A percentile compares a stretch with the other conserved stretches of the same genome.
These are phyloP conservation scores for Ogataea nonfermentans DNA, from an alignment of 805 yeast genomes.

Conservation along the genomic window DNA sequence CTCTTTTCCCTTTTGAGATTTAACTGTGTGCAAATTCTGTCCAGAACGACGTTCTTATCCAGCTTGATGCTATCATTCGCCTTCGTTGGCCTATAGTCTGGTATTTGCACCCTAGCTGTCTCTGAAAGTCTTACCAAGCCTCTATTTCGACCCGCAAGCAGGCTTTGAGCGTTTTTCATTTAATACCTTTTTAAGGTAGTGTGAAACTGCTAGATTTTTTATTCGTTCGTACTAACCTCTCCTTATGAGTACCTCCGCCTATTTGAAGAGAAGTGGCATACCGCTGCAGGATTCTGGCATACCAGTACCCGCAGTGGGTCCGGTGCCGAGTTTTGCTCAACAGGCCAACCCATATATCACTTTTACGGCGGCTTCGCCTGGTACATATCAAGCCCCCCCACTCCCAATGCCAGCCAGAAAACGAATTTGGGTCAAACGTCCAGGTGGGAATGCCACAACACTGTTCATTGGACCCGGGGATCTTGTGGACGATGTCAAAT, in stretches of 20 bases:
- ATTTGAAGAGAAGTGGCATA: slow-evolving; percentile 3
- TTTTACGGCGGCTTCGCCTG: slow-evolving; percentile 18
- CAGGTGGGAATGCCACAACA: slow-evolving; percentile 64
- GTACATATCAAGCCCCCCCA: slow-evolving; percentile 14
- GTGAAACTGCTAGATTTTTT: slow-evolving; percentile 1
- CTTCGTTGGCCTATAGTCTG: too few relatives aligned
- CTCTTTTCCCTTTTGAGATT: not conserved
- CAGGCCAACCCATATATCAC: slow-evolving; percentile 17
- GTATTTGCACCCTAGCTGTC: too few relatives aligned
- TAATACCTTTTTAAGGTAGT: slow-evolving; percentile 1
- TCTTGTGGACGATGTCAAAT: slow-evolving; percentile 80
- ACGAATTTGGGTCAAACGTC: slow-evolving; percentile 56
- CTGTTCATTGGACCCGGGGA: slow-evolving; percentile 58
- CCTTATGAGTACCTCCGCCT: slow-evolving; percentile 8
- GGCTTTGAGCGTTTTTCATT: too few relatives aligned
- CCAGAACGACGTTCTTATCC: not conserved
- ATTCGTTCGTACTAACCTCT: not conserved
- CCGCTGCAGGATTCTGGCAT: slow-evolving; percentile 3
- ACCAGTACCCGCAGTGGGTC: not conserved
- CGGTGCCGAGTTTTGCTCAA: slow-evolving; percentile 5
- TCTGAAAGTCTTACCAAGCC: too few relatives aligned
- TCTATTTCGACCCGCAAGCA: too few relatives aligned
- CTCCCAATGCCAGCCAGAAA: slow-evolving; percentile 25
- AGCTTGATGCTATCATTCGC: too few relatives aligned
- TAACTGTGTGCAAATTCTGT: not conserved